Evolutionary conservation across 73 alveolate species (phyloP), one percentile per base, ranked within the genome.

Genomic region (Paramecium tetraurelia): DNA sequence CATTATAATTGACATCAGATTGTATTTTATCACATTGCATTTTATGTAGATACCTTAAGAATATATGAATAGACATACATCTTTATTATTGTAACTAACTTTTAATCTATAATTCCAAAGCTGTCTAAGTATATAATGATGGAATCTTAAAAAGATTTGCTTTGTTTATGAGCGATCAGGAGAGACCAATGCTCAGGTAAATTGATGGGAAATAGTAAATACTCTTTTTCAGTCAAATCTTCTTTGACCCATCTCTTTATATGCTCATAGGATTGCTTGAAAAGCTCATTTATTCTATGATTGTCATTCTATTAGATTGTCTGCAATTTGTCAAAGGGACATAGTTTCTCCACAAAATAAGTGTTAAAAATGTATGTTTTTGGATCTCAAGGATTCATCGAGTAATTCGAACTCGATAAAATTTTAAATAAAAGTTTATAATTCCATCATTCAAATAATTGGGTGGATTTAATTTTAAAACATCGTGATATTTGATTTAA

Each of bases 111-210:
- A 3, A 89, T 27, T 46, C 94, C 94, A 89, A 89, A 89, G 14
- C 85, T 44, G 48, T 89, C 94, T 36, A 89, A 70, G 46, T 89
- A 89, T 20, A 89, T 59, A 0, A 89, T 46, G 2, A 33, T 2
- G 4, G 86, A 72, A 22, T 40, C 86, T 72, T 31, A 36, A 38
- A 70, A 89, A 12, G 71, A 53, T 21, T 44, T 71, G 3, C 76
- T 21, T 27, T 33, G 33, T 40, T 89, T 89, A 36, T 85, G 59
- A 24, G 59, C 85, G 24, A 41, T 89, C 46, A 27, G 36, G 18
- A 46, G 43, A 0, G 94, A 89, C 94, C 94, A 89, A 31, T 89
- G 94, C 24, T 89, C 94, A 7, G 94, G 94, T 31, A 89, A 71
- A 70, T 89, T 89, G 24, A 89, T 31, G 6, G 94, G 94, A 71